Base-by-base conservation (phyloP, 2,329 filamentous ascomycete species). In the Cercospora janseana region DNA sequence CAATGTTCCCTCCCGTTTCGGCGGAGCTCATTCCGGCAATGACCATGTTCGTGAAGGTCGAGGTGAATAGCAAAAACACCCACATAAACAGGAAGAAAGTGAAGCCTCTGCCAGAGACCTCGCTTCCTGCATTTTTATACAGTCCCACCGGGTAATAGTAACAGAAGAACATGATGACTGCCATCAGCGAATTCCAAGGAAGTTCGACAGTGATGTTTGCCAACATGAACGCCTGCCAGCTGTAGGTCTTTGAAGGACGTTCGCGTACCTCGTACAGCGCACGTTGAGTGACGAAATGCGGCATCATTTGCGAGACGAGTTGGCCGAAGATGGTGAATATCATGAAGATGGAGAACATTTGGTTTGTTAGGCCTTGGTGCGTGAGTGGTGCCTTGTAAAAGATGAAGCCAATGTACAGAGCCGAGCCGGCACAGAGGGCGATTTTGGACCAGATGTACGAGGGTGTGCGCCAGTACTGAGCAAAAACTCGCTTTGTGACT, bases 401-500 rank as follows among this genome's bases (percentile, higher is more conserved):
- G 32, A 88, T 88, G 61, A 92, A 89, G 23, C 88, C 88, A 62
- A 93, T 87, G 68, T 92, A 94, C 9, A 94, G 77, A 3, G 84
- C 75, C 57, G 78, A 77, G 12, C 83, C 70, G 18, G 79, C 72
- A 65, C 84, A 88, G 13, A 94, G 82, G 1, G 78, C 73, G 0
- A 77, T 67, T 75, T 95, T 95, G 62, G 87, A 85, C 74, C 92
- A 94, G 69, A 95, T 91, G 74, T 95, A 95, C 4, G 83, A 79
- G 0, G 90, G 90, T 0, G 85, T 91, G 53, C 90, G 86, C 89
- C 90, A 95, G 78, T 93, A 94, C 68, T 95, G 89, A 65, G 91
- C 81, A 75, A 93, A 93, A 20, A 93, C 86, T 63, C 90, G 88
- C 58, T 79, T 68, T 13, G 81, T 78, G 49, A 88, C 87, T 63